phyloP scores from a whole-genome alignment of 176 grass and related monocot genomes.

The Musa troglodytarum region DNA sequence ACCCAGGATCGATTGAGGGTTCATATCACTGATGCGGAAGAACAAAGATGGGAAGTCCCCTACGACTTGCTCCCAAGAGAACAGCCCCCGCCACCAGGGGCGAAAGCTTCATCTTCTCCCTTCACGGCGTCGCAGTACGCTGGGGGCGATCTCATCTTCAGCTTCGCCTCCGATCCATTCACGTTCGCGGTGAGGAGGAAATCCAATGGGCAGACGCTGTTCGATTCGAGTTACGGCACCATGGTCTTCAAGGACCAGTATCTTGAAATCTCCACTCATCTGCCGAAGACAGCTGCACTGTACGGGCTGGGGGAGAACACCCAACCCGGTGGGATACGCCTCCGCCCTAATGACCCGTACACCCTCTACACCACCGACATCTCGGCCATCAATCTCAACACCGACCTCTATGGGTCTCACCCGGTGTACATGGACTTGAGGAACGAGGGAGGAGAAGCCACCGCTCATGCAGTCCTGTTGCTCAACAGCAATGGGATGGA shows the following conservation, averaged over 20 bases:
- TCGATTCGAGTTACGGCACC: slow-evolving; percentile 51
- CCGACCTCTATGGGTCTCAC: slow-evolving; percentile 87
- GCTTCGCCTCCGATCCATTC: slow-evolving; percentile 57
- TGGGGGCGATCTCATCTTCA: slow-evolving; percentile 59
- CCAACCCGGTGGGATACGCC: slow-evolving; percentile 57
- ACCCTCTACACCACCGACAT: slow-evolving; percentile 79
- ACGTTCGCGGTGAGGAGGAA: slow-evolving; percentile 52
- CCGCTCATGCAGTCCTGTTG: slow-evolving; percentile 71
- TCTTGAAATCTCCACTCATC: slow-evolving; percentile 52
- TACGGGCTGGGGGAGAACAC: slow-evolving; percentile 94
- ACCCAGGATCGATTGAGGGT: slow-evolving; percentile 61
- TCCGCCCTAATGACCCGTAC: slow-evolving; percentile 81
- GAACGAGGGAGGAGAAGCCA: slow-evolving; percentile 31
- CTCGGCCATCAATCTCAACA: slow-evolving; percentile 78
- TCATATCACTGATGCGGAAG: slow-evolving; percentile 72
- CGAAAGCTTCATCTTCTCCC: slow-evolving; percentile 8
- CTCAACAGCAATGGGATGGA: slow-evolving; percentile 98
- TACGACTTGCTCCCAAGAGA: slow-evolving; percentile 71
- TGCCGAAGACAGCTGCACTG: slow-evolving; percentile 53
- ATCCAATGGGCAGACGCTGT: slow-evolving; percentile 52
- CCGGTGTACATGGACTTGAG: slow-evolving; percentile 86
- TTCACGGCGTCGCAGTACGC: slow-evolving; percentile 44
- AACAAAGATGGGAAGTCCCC: slow-evolving; percentile 84
- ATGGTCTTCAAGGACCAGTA: slow-evolving; percentile 98
- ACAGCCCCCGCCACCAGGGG: slow-evolving; percentile 27